These are phyloP conservation scores for Barbatosphaeria neglecta DNA, from an alignment of 495 filamentous ascomycete genomes.

Conservation along the genomic window DNA sequence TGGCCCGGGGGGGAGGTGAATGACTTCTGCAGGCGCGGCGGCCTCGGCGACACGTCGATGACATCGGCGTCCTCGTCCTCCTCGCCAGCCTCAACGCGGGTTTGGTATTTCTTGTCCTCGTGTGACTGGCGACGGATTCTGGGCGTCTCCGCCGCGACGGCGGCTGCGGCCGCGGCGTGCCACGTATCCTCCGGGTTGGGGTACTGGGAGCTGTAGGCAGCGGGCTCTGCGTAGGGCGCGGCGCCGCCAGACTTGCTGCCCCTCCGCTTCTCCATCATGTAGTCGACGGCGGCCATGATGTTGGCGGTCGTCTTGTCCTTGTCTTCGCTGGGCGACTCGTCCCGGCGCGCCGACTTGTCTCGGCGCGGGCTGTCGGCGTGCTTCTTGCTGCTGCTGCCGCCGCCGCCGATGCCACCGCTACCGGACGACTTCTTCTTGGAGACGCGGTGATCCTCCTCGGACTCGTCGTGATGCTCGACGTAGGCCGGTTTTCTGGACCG, in stretches of 20 bases:
- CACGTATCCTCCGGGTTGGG: neutral
- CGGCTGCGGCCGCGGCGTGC: neutral
- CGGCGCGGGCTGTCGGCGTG: neutral
- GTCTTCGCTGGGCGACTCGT: neutral
- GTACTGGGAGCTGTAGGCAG: neutral
- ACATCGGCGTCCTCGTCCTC: neutral
- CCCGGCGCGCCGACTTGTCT: neutral
- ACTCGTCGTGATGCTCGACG: slow-evolving; percentile 9
- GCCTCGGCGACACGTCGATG: neutral
- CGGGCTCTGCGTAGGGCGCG: neutral
- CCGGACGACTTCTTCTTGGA: neutral
- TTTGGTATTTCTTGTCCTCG: neutral
- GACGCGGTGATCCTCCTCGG: slow-evolving; percentile 14
- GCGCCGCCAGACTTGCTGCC: neutral
- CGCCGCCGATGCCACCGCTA: neutral
- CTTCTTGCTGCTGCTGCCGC: slow-evolving; percentile 1
- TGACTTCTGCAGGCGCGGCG: neutral
- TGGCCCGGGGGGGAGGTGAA: neutral
- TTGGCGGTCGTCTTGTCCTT: neutral
- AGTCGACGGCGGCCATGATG: neutral
- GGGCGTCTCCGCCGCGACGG: neutral
- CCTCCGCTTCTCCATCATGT: neutral
- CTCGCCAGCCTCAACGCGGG: neutral
- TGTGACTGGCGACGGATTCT: neutral
- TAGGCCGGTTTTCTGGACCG: slow-evolving; percentile 8